phyloP scores from a whole-genome alignment of 257 asterid genomes.

The Lithospermum erythrorhizon region DNA sequence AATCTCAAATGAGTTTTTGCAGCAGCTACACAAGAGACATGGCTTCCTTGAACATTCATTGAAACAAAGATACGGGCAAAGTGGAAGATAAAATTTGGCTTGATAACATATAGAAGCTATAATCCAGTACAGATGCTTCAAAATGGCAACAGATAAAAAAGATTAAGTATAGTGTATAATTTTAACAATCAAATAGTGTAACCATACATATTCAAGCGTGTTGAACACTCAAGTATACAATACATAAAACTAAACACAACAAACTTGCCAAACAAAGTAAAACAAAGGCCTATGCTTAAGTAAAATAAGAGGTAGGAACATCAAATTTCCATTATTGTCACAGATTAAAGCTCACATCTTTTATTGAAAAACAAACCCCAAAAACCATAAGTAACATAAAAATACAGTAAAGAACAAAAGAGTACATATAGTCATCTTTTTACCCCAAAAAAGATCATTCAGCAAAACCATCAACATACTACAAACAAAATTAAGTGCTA shows the following conservation, averaged over 20 bases:
- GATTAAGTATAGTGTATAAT: too few species aligned
- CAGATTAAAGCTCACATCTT: neutral
- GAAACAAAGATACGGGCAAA: too few species aligned
- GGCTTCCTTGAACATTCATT: too few species aligned
- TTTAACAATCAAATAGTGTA: neutral
- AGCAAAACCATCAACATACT: neutral
- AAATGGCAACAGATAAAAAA: neutral
- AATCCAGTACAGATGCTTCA: too few species aligned
- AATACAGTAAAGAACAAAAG: too few species aligned
- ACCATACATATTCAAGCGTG: neutral
- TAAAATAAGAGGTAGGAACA: neutral
- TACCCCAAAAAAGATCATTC: too few species aligned
- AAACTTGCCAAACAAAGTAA: neutral
- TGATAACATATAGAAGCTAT: too few species aligned
- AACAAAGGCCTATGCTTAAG: neutral
- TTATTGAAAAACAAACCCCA: neutral
- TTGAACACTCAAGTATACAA: neutral
- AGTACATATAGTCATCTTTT: too few species aligned
- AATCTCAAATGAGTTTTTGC: neutral
- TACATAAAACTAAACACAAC: too few species aligned
- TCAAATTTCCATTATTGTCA: neutral
- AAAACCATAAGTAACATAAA: neutral
- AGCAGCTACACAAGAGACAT: neutral
- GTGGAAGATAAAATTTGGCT: too few species aligned
- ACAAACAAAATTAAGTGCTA: neutral